These are phyloP conservation scores for Oryza glumipatula DNA, from an alignment of 176 grass and related monocot species.

Conservation along the genomic window DNA sequence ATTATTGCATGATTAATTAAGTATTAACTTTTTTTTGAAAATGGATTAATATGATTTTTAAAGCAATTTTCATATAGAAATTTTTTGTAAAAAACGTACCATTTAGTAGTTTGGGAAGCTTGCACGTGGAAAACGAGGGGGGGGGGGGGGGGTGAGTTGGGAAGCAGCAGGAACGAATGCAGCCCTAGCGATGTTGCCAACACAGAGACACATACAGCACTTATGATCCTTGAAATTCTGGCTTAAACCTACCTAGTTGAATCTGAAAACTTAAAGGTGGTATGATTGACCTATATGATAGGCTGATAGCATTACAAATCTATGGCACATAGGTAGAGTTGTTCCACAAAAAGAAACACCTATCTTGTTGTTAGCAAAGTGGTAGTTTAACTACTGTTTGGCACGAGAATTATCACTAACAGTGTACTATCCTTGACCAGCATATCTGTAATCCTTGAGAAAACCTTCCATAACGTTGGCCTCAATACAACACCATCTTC, in stretches of 20 bases:
- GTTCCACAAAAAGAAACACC: background rate
- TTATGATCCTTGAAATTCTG: conserved; percentile 3
- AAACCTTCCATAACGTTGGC: background rate
- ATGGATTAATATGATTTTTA: no score
- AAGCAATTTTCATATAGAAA: no score
- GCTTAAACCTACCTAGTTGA: background rate
- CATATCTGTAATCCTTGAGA: background rate
- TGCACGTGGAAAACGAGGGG: no score
- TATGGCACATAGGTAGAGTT: background rate
- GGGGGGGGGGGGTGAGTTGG: no score
- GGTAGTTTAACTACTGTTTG: background rate
- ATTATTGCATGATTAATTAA: no score
- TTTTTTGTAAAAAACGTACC: no score
- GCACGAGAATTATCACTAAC: background rate
- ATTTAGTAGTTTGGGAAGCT: no score
- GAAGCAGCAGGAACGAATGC: no score
- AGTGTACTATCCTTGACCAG: background rate
- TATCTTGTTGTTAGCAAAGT: background rate
- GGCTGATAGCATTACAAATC: background rate
- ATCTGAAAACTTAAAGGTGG: background rate
- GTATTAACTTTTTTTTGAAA: no score
- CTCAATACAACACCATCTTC: background rate
- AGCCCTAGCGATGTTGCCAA: background rate
- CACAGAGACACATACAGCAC: background rate
- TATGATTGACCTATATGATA: conserved; percentile 1